Evolutionary conservation across 1,139 yeast species (phyloP).

Genomic region (Candida dubliniensis): DNA sequence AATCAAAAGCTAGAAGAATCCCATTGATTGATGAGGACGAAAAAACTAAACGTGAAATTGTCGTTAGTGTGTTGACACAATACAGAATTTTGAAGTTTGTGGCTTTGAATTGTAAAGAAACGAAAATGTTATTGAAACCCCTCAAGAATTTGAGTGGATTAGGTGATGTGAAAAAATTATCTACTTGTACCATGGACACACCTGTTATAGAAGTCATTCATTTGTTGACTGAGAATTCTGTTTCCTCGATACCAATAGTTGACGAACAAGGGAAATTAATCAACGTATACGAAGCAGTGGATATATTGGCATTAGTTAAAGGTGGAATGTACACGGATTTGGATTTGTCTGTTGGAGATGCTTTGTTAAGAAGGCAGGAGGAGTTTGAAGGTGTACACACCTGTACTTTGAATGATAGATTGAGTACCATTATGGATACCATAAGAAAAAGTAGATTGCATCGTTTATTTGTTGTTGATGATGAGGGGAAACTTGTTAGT

Average conservation of each 20-base stretch:
- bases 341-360: constrained; percentile 93
- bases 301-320: constrained; percentile 86
- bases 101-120: constrained; percentile 93
- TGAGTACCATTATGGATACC: constrained; percentile 91
- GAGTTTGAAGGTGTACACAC: constrained; percentile 98
- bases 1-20: constrained; percentile 86
- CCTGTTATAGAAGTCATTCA: constrained; percentile 95
- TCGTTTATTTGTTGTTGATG: constrained; percentile 89
- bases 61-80: constrained; percentile 92
- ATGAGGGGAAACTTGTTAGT: constrained; percentile 71
- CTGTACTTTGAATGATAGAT: constrained; percentile 82
- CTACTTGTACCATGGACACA: constrained; percentile 85
- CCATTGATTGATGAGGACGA: constrained; percentile 95
- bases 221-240: constrained; percentile 71
- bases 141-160: constrained; percentile 64
- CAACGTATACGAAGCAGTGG: constrained; percentile 96
- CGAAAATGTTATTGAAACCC: constrained; percentile 79
- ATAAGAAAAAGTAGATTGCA: constrained; percentile 89
- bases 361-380: constrained; percentile 88
- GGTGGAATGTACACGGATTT: constrained; percentile 94
- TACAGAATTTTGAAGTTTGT: constrained; percentile 95
- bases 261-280: constrained; percentile 74
- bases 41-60: constrained; percentile 89
- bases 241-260: constrained; percentile 90
- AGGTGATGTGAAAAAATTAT: constrained; percentile 56